These are phyloP conservation scores for Dissoconium aciculare DNA, from an alignment of 2,329 filamentous ascomycete genomes.

Conservation along the genomic window DNA sequence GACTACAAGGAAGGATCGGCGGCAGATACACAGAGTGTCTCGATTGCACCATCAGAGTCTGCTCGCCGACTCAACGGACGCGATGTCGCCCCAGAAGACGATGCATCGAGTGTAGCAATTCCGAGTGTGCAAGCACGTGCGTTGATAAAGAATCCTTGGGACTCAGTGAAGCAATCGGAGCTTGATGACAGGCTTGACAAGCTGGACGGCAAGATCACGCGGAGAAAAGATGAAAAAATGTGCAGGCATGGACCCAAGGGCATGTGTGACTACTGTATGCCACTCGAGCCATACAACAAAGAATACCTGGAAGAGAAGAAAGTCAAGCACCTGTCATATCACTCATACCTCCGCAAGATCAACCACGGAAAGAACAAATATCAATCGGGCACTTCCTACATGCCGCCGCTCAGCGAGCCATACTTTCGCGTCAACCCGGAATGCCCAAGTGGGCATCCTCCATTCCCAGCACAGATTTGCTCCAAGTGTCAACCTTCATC, in stretches of 20 bases:
- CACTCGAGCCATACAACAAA: slow-evolving; percentile 82
- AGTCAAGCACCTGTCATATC: slow-evolving; percentile 97
- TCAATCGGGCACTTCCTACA: slow-evolving; percentile 84
- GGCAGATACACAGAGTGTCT: slow-evolving; percentile 36
- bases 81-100: slow-evolving; percentile 53
- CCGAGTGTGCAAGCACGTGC: slow-evolving; percentile 41
- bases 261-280: slow-evolving; percentile 99
- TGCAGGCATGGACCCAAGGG: slow-evolving; percentile 91
- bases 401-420: slow-evolving; percentile 84
- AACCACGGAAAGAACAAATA: slow-evolving; percentile 95
- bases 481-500: slow-evolving; percentile 96
- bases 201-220: slow-evolving; percentile 74
- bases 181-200: slow-evolving; percentile 79
- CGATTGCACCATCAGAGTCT: slow-evolving; percentile 21
- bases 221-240: slow-evolving; percentile 65
- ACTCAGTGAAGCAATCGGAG: slow-evolving; percentile 71
- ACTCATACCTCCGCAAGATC: slow-evolving; percentile 84
- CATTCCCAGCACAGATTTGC: slow-evolving; percentile 93
- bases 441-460: slow-evolving; percentile 82
- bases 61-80: slow-evolving; percentile 64
- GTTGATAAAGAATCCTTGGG: slow-evolving; percentile 79
- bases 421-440: slow-evolving; percentile 79
- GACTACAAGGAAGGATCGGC: slow-evolving; percentile 46
- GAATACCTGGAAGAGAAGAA: slow-evolving; percentile 86
- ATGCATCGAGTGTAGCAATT: slow-evolving; percentile 46